Conservation (phyloP, 345 rosid species). For the Erodium maritimum region DNA sequence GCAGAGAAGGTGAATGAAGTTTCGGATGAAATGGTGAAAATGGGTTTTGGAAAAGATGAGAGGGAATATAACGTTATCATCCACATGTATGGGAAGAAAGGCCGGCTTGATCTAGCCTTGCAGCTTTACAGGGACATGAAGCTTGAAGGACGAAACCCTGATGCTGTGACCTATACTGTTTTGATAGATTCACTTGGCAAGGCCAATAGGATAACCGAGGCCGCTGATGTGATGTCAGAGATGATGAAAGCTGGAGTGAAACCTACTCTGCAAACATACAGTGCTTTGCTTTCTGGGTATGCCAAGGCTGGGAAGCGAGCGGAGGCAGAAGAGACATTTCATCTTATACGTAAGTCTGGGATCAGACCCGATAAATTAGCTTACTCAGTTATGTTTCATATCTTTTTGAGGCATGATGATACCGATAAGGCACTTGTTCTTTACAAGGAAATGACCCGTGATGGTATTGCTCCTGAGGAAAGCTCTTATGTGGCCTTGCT, state of each 20-base stretch:
- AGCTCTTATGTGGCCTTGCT: slow-evolving; percentile 47
- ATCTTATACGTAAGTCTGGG: slow-evolving; percentile 71
- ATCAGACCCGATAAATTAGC: slow-evolving; percentile 74
- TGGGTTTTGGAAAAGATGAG: slow-evolving; percentile 74
- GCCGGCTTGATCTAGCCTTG: slow-evolving; percentile 58
- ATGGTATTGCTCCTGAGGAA: slow-evolving; percentile 45
- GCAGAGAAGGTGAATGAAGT: slow-evolving; percentile 63
- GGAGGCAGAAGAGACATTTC: slow-evolving; percentile 68
- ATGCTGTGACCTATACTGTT: slow-evolving; percentile 79
- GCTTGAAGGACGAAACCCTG: slow-evolving; percentile 57
- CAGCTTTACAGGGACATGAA: slow-evolving; percentile 79
- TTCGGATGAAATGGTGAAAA: slow-evolving; percentile 58
- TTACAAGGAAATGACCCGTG: slow-evolving; percentile 56
- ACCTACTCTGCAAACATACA: slow-evolving; percentile 78
- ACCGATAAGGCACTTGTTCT: slow-evolving; percentile 44
- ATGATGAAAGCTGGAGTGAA: slow-evolving; percentile 74
- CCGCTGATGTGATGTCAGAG: slow-evolving; percentile 75
- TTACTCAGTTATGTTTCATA: slow-evolving; percentile 80
- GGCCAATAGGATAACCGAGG: slow-evolving; percentile 58
- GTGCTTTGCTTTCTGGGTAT: slow-evolving; percentile 92
- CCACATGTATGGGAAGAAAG: slow-evolving; percentile 94
- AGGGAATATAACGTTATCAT: slow-evolving; percentile 87
- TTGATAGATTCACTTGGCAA: slow-evolving; percentile 92
- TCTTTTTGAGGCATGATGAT: slow-evolving; percentile 54
- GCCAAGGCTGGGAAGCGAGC: slow-evolving; percentile 78